Percentiles rank a stretch among this genome's conserved stretches.
Evolutionary conservation across 2,329 filamentous ascomycete genomes (phyloP).

Genomic region (Pseudogymnoascus sp.): DNA sequence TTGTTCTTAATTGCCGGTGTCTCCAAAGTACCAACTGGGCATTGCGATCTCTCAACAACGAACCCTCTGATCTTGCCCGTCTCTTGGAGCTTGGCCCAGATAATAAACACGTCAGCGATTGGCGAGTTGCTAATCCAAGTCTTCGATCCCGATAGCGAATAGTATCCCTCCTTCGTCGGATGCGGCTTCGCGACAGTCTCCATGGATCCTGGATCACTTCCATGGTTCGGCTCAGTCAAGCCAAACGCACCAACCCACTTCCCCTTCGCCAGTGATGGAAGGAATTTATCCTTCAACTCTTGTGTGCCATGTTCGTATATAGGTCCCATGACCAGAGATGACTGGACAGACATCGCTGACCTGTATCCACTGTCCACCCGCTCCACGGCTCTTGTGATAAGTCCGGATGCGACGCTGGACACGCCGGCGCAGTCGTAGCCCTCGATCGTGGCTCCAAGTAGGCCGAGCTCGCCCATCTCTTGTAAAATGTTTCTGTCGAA

Average conservation of each 20-base stretch:
- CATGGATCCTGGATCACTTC: constrained; percentile 85
- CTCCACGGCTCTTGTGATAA: constrained; percentile 86
- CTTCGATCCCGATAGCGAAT: constrained; percentile 70
- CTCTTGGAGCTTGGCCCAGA: constrained; percentile 88
- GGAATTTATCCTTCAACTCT: constrained; percentile 77
- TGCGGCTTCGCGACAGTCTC: constrained; percentile 80
- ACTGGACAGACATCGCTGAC: constrained; percentile 89
- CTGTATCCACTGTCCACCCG: constrained; percentile 86
- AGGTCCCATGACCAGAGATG: constrained; percentile 85
- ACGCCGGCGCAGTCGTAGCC: constrained; percentile 85
- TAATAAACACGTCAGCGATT: constrained; percentile 73
- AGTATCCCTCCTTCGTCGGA: constrained; percentile 74
- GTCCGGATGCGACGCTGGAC: constrained; percentile 76
- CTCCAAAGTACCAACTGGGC: constrained; percentile 79
- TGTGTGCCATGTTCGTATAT: constrained; percentile 81
- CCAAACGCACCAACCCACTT: constrained; percentile 80
- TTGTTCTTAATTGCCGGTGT: constrained; percentile 93
- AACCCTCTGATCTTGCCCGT: constrained; percentile 94
- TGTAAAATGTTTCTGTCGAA: constrained; percentile 78
- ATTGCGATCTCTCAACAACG: constrained; percentile 74
- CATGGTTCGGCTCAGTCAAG: constrained; percentile 86
- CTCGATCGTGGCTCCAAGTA: constrained; percentile 76
- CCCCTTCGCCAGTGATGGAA: constrained; percentile 74
- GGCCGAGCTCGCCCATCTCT: constrained; percentile 89
- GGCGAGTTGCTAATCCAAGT: constrained; percentile 96